Percentiles rank a stretch among this genome's conserved stretches.
Evolutionary conservation across 257 asterid genomes (phyloP).

Genomic region (Solanum piurae): DNA sequence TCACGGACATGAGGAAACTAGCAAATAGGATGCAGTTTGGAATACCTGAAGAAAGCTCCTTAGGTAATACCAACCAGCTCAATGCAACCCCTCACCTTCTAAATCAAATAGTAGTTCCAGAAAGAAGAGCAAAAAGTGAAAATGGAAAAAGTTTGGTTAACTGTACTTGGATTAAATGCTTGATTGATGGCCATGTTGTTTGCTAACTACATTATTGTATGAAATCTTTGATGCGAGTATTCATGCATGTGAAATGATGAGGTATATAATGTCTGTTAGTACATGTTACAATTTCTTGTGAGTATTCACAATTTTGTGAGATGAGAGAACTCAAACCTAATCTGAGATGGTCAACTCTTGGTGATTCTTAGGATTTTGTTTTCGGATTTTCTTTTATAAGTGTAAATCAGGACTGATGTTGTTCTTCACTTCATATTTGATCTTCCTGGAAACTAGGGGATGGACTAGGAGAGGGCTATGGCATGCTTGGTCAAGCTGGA

Average conservation of each 20-base stretch:
- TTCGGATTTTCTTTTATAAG: background rate
- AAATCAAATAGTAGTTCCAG: background rate
- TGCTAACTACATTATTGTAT: background rate
- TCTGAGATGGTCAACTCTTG: background rate
- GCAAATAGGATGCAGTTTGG: conserved; percentile 97
- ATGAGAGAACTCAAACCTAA: background rate
- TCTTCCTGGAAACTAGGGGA: conserved; percentile 49
- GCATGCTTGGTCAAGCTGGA: conserved; percentile 99
- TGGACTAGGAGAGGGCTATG: conserved; percentile 99
- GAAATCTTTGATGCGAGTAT: background rate
- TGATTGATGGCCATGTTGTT: background rate
- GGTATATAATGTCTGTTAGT: background rate
- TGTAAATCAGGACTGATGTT: background rate
- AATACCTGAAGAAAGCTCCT: conserved; percentile 93
- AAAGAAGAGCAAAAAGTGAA: background rate
- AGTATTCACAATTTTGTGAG: background rate
- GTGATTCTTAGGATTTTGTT: background rate
- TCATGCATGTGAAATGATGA: background rate
- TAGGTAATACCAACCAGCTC: conserved; percentile 36
- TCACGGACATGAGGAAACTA: conserved; percentile 95
- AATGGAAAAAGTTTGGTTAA: background rate
- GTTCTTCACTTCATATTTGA: background rate
- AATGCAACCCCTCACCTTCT: background rate
- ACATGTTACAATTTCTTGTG: background rate
- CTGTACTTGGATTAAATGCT: background rate